A percentile compares a stretch with the other conserved stretches of the same genome.
These are phyloP conservation scores for Bidens hawaiensis DNA, from an alignment of 140 eudicot species.

Conservation along the genomic window DNA sequence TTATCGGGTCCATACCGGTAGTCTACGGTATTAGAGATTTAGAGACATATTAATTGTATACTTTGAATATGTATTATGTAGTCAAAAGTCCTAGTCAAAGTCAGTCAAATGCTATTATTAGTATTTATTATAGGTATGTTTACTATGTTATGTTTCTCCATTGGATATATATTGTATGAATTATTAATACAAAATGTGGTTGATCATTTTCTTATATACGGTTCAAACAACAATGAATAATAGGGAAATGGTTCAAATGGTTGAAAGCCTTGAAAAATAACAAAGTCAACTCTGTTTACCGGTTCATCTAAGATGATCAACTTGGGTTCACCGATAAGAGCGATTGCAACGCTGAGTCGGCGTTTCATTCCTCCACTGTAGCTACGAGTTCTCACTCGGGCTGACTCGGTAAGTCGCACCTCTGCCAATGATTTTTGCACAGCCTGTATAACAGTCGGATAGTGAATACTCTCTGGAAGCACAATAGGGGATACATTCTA, in stretches of 20 bases:
- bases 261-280: background rate
- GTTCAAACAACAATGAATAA: background rate
- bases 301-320: slow-evolving; percentile 94
- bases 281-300: slow-evolving; percentile 30
- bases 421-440: slow-evolving; percentile 67
- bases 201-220: no score
- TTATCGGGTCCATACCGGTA: slow-evolving; percentile 97
- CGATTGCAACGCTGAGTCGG: slow-evolving; percentile 96
- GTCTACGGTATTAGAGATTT: no score
- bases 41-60: no score
- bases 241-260: background rate
- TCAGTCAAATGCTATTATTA: no score
- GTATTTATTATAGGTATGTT: no score
- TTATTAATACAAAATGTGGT: no score
- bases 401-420: slow-evolving; percentile 71
- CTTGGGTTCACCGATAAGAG: slow-evolving; percentile 93
- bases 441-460: slow-evolving; percentile 39
- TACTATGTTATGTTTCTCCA: no score
- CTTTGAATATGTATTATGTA: slow-evolving; percentile 25
- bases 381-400: slow-evolving; percentile 83
- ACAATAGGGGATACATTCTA: background rate
- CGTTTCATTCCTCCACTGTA: slow-evolving; percentile 99
- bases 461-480: background rate
- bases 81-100: no score
- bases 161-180: no score